These are phyloP conservation scores for Fermentozyma sake DNA, from an alignment of 1,139 yeast genomes.

Conservation along the genomic window DNA sequence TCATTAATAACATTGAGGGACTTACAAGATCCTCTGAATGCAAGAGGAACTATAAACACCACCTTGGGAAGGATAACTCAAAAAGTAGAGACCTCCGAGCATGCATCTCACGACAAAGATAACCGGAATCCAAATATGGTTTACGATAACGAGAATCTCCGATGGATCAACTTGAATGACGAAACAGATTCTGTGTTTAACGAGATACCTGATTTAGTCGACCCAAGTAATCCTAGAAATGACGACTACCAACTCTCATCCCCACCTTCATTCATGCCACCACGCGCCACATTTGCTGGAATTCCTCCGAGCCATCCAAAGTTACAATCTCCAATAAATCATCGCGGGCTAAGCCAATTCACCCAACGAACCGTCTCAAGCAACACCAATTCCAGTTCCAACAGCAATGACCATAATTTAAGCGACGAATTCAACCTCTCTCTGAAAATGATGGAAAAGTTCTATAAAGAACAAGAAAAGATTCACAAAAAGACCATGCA, in stretches of 20 bases:
- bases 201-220: constrained; percentile 41
- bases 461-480: constrained; percentile 48
- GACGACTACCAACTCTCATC: constrained; percentile 6
- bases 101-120: constrained; percentile 6
- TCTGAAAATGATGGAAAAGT: constrained; percentile 35
- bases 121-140: constrained; percentile 42
- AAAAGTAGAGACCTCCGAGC: constrained; percentile 1
- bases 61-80: constrained; percentile 2
- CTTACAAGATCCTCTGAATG: constrained; percentile 14
- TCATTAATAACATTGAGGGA: constrained; percentile 33
- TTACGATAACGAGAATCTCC: constrained; percentile 53
- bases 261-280: constrained; percentile 7
- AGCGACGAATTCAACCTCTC: constrained; percentile 39
- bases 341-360: constrained; percentile 19
- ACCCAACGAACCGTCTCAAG: constrained; percentile 37
- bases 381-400: constrained; percentile 10
- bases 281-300: neutral
- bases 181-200: constrained; percentile 42
- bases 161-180: constrained; percentile 41
- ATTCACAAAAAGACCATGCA: constrained; percentile 44
- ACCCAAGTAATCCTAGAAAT: constrained; percentile 2
- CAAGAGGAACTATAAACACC: constrained; percentile 10
- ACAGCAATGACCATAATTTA: constrained; percentile 5
- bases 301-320: constrained; percentile 1
- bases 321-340: constrained; percentile 8